A percentile compares a stretch with the other conserved stretches of the same genome.
Evolutionary conservation across 1,284 basidiomycete species (phyloP).

Genomic region (Trichosporon sp.): DNA sequence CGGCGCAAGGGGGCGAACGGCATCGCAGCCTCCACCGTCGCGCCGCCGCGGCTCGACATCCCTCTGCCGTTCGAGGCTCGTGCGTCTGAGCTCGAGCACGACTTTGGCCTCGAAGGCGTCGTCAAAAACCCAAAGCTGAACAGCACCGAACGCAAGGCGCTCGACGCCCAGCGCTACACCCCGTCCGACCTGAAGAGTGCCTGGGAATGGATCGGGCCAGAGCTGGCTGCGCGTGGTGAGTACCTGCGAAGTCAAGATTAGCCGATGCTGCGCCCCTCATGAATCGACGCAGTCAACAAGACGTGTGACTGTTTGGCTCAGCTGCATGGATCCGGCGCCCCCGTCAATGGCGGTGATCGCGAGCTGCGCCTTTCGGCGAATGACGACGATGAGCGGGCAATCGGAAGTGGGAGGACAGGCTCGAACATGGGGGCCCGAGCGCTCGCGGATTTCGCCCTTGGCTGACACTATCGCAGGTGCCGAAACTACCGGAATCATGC

Average conservation of each 20-base stretch:
- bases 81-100: constrained; percentile 11
- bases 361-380: not conserved
- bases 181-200: constrained; percentile 38
- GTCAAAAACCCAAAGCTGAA: constrained; percentile 36
- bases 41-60: constrained; percentile 30
- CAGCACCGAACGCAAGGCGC: constrained; percentile 35
- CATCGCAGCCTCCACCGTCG: constrained; percentile 22
- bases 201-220: constrained; percentile 45
- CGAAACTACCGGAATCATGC: constrained; percentile 42
- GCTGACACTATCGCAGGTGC: constrained; percentile 34
- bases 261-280: not conserved
- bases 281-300: not conserved
- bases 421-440: constrained; percentile 10
- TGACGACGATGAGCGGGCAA: not conserved
- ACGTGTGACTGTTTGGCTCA: not conserved
- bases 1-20: constrained; percentile 22
- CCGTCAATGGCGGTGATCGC: not conserved
- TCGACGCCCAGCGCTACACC: constrained; percentile 36
- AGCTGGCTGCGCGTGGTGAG: constrained; percentile 43
- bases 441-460: constrained; percentile 7
- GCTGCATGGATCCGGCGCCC: not conserved
- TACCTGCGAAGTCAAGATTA: constrained; percentile 11
- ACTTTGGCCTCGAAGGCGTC: constrained; percentile 39
- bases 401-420: not conserved
- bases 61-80: constrained; percentile 31